A percentile compares a stretch with the other conserved stretches of the same genome.
These are phyloP conservation scores for Whalleya microplaca DNA, from an alignment of 2,329 filamentous ascomycete species.

Conservation along the genomic window DNA sequence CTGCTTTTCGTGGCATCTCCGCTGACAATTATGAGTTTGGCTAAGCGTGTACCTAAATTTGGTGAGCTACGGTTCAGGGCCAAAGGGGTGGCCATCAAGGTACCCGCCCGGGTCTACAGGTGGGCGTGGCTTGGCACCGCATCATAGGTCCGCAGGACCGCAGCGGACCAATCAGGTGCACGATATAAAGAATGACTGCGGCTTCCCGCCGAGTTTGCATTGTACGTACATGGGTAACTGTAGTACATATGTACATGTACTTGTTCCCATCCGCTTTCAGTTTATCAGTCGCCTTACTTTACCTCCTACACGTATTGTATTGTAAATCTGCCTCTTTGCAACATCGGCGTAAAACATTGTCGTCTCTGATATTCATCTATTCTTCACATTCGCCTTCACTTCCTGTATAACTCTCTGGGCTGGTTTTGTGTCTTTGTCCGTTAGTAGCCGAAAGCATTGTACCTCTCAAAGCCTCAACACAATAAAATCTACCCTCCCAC, in stretches of 20 bases:
- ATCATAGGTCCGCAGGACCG: slow-evolving; percentile 17
- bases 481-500: background rate
- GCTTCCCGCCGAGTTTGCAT: slow-evolving; percentile 4
- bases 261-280: background rate
- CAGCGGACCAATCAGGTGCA: slow-evolving; percentile 27
- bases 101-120: slow-evolving; percentile 16
- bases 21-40: background rate
- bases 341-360: background rate
- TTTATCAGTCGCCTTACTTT: slow-evolving; percentile 9
- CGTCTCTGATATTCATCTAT: too few species aligned
- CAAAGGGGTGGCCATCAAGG: slow-evolving; percentile 32
- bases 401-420: slow-evolving; percentile 6
- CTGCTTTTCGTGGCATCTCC: too few species aligned
- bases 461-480: too few species aligned
- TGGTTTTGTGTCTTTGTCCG: background rate
- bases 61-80: background rate
- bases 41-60: background rate
- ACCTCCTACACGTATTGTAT: background rate
- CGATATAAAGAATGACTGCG: slow-evolving; percentile 15
- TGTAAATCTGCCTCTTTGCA: background rate
- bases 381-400: background rate
- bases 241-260: background rate
- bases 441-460: slow-evolving; percentile 21
- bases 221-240: slow-evolving; percentile 8
- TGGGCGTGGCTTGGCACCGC: slow-evolving; percentile 27